Evolutionary conservation across 495 filamentous ascomycete species (phyloP).

Genomic region (Xylaria intraflava): DNA sequence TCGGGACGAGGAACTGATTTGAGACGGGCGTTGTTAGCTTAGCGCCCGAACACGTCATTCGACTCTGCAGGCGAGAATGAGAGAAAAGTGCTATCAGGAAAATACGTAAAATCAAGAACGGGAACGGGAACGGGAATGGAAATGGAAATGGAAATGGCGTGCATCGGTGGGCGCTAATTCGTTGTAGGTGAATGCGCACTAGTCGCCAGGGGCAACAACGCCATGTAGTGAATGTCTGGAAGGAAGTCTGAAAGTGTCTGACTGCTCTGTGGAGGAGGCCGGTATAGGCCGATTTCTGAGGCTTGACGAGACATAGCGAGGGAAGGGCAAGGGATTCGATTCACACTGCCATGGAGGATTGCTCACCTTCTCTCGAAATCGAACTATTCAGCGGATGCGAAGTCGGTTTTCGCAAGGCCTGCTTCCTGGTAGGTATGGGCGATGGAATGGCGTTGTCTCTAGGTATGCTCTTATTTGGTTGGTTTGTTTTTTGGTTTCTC

Average conservation of each 20-base stretch:
- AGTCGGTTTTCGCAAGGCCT: neutral
- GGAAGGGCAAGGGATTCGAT: neutral
- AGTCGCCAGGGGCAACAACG: neutral
- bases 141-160: neutral
- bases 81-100: too few relatives aligned
- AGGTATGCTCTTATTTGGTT: neutral
- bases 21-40: too few relatives aligned
- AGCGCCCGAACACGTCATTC: neutral
- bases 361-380: neutral
- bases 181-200: neutral
- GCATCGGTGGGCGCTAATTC: neutral
- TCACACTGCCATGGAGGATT: neutral
- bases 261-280: neutral
- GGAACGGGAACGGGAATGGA: neutral
- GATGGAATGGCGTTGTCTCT: constrained; percentile 1
- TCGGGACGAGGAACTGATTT: too few relatives aligned
- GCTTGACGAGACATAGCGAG: neutral
- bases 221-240: neutral
- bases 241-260: neutral
- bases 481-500: neutral
- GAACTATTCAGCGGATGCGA: neutral
- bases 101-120: too few relatives aligned
- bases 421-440: neutral
- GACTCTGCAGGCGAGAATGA: too few relatives aligned
- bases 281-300: neutral